A percentile compares a stretch with the other conserved stretches of the same genome.
Evolutionary conservation across 768 basidiomycete genomes (phyloP).

Genomic region (Zangia roseola): DNA sequence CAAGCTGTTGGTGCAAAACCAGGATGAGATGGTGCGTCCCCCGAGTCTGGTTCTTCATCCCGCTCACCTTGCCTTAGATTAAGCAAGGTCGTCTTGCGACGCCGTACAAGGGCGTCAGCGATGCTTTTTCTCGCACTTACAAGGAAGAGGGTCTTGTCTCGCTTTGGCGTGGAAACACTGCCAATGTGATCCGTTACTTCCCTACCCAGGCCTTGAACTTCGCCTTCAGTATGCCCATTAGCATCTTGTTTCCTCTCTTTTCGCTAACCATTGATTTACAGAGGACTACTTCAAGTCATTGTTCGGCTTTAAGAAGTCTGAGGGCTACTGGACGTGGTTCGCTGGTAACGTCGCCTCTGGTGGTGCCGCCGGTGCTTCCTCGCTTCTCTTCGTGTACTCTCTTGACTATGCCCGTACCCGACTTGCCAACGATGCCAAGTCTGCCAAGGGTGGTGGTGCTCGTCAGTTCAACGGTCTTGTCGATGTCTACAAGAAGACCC

Average conservation of each 20-base stretch:
- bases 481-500: constrained; percentile 96
- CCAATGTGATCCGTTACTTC: constrained; percentile 99
- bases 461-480: constrained; percentile 99
- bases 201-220: constrained; percentile 99
- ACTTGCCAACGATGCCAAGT: constrained; percentile 97
- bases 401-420: constrained; percentile 99
- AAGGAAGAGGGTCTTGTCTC: constrained; percentile 92
- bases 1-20: constrained; percentile 97
- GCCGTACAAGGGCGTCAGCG: constrained; percentile 95
- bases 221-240: constrained; percentile 84
- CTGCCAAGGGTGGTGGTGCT: constrained; percentile 84
- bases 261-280: constrained; percentile 12
- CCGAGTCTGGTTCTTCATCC: not conserved
- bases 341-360: constrained; percentile 97
- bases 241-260: not conserved
- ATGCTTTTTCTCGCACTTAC: constrained; percentile 93
- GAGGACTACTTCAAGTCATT: constrained; percentile 99
- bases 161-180: constrained; percentile 99
- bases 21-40: constrained; percentile 96
- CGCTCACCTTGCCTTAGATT: constrained; percentile 55
- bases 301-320: constrained; percentile 97
- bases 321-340: constrained; percentile 99
- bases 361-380: constrained; percentile 99
- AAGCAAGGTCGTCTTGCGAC: constrained; percentile 97
- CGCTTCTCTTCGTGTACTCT: constrained; percentile 99